Percentiles rank a stretch among this genome's conserved stretches.
phyloP scores from a whole-genome alignment of 2,329 filamentous ascomycete genomes.

The Colletotrichum falcatum region DNA sequence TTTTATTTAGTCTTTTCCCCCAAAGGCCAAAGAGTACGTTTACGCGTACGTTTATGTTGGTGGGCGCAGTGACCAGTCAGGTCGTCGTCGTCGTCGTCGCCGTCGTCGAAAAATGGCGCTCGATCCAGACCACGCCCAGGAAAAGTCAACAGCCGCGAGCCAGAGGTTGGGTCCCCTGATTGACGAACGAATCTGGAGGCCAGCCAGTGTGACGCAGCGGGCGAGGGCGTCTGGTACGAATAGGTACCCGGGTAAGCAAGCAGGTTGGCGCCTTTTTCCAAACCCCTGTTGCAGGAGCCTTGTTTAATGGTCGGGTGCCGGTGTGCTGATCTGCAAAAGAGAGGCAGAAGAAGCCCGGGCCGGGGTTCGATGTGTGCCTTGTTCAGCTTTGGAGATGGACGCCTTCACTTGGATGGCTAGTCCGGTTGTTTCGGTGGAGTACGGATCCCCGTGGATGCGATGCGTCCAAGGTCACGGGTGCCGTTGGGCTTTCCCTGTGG shows the following conservation, averaged over 20 bases:
- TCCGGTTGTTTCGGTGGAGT: constrained; percentile 18
- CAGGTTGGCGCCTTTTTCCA: constrained; percentile 23
- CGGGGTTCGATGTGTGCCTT: constrained; percentile 26
- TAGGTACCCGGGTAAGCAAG: too few relatives aligned
- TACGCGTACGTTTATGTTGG: background rate
- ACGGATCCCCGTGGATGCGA: constrained; percentile 2
- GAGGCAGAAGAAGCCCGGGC: constrained; percentile 10
- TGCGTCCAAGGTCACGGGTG: constrained; percentile 13
- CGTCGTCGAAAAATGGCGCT: constrained; percentile 13
- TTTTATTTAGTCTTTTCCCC: background rate
- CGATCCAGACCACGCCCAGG: constrained; percentile 1
- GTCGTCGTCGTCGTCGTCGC: background rate
- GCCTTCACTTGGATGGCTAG: constrained; percentile 5
- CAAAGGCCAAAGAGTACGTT: background rate
- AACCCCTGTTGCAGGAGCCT: constrained; percentile 31
- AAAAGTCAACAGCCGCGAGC: background rate
- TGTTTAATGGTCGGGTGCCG: too few relatives aligned
- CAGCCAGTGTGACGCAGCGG: constrained; percentile 38
- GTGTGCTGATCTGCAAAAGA: constrained; percentile 25
- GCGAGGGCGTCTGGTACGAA: constrained; percentile 12
- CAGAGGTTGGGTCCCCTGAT: constrained; percentile 9
- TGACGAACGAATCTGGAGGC: constrained; percentile 30
- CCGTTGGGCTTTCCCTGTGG: constrained; percentile 1
- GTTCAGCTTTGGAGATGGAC: constrained; percentile 2
- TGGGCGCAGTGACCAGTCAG: constrained; percentile 6